phyloP scores from a whole-genome alignment of 1,284 basidiomycete species.

The Laetiporus sulphureus region DNA sequence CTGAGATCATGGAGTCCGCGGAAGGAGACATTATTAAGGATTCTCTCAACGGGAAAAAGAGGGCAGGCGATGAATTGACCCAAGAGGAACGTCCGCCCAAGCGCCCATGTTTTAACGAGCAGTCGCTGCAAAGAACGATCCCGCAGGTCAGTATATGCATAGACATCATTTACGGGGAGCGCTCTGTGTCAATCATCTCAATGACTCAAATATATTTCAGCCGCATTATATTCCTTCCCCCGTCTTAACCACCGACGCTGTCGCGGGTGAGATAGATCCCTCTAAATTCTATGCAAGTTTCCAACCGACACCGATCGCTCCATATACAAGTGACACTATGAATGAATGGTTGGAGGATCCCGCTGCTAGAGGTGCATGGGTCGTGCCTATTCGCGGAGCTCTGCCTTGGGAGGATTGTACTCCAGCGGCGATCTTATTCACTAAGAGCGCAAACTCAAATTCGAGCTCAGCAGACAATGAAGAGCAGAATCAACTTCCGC shows the following conservation, averaged over 20 bases:
- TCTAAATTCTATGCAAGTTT: no score
- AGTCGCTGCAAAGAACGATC: slow-evolving; percentile 3
- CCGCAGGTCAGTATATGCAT: slow-evolving; percentile 8
- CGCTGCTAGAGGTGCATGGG: slow-evolving; percentile 47
- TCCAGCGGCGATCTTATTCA: slow-evolving; percentile 32
- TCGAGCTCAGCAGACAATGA: not conserved
- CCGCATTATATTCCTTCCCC: slow-evolving; percentile 15
- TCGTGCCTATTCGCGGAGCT: slow-evolving; percentile 55
- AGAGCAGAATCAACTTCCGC: not conserved
- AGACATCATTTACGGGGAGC: no score
- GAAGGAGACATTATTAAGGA: no score
- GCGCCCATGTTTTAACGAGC: slow-evolving; percentile 6
- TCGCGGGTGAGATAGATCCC: no score
- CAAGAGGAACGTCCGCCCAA: not conserved
- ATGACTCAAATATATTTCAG: no score
- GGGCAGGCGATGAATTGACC: not conserved
- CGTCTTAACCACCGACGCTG: no score
- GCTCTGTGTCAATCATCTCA: no score
- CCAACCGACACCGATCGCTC: slow-evolving; percentile 33
- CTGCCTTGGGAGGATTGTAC: slow-evolving; percentile 46
- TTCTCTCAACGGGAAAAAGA: no score
- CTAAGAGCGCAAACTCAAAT: no score
- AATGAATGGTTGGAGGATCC: slow-evolving; percentile 21
- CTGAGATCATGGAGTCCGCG: no score
- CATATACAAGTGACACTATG: slow-evolving; percentile 30